Evolutionary conservation across 306 rosid genomes (phyloP).

Genomic region (Vicia villosa): DNA sequence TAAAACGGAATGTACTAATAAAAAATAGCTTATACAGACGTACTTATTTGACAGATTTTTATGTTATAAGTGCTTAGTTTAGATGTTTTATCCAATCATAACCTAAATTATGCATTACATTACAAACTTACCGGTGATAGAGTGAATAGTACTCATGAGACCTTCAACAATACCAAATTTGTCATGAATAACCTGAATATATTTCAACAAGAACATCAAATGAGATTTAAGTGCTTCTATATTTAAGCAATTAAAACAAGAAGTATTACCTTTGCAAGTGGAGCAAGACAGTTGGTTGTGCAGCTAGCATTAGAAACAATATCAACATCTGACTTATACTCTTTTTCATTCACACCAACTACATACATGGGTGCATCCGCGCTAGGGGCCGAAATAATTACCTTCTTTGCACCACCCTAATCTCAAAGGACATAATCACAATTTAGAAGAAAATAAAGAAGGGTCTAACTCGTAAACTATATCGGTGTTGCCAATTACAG

Average conservation of each 20-base stretch:
- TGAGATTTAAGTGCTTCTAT: not conserved
- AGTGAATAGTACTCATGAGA: conserved; percentile 88
- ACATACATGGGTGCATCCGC: conserved; percentile 96
- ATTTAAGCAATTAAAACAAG: not conserved
- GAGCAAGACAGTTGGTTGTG: conserved; percentile 93
- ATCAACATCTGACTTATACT: conserved; percentile 63
- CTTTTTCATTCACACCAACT: conserved; percentile 92
- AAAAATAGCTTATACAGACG: too few species aligned
- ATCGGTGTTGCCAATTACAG: not conserved
- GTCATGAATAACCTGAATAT: conserved; percentile 68
- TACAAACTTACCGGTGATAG: conserved; percentile 71
- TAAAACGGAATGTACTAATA: too few species aligned
- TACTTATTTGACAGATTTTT: not conserved
- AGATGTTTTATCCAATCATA: not conserved
- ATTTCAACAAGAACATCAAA: conserved; percentile 14
- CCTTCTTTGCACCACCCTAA: conserved; percentile 96
- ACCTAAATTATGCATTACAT: not conserved
- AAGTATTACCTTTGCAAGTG: conserved; percentile 69
- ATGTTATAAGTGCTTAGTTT: not conserved
- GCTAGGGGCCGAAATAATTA: conserved; percentile 91
- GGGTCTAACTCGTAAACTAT: not conserved
- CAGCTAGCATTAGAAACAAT: conserved; percentile 90
- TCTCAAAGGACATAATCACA: not conserved
- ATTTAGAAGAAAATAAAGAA: not conserved
- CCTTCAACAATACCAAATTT: conserved; percentile 88